Percentiles rank a stretch among this genome's conserved stretches.
Evolutionary conservation across 2,329 filamentous ascomycete genomes (phyloP).

Genomic region (Beauveria varroae): DNA sequence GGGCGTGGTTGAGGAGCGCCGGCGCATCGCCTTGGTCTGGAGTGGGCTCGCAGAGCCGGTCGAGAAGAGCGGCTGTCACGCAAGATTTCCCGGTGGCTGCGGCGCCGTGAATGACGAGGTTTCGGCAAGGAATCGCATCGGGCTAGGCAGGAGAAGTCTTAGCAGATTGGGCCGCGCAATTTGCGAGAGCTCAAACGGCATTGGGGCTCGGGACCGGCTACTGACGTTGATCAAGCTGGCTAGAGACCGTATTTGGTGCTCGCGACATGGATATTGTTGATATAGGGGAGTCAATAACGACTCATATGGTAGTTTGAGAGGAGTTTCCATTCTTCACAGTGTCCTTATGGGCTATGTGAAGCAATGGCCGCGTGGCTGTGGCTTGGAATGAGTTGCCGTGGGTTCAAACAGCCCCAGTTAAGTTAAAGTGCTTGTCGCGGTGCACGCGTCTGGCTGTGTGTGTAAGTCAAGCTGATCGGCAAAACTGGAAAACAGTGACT

Average conservation of each 20-base stretch:
- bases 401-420: not conserved
- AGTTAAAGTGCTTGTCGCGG: conserved; percentile 1
- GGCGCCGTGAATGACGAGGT: conserved; percentile 74
- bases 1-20: conserved; percentile 44
- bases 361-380: not conserved
- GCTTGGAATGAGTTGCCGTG: not conserved
- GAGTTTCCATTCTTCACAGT: conserved; percentile 23
- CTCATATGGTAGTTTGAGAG: conserved; percentile 48
- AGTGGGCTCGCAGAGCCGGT: conserved; percentile 17
- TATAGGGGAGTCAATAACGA: conserved; percentile 37
- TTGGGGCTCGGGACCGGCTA: not conserved
- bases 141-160: conserved; percentile 36
- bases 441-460: not conserved
- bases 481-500: not conserved
- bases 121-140: conserved; percentile 59
- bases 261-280: conserved; percentile 47
- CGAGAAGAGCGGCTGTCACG: conserved; percentile 48
- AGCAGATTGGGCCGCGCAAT: not conserved
- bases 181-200: not conserved
- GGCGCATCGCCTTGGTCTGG: conserved; percentile 11
- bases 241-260: conserved; percentile 51
- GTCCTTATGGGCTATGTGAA: not conserved
- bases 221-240: conserved; percentile 44
- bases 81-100: conserved; percentile 81
- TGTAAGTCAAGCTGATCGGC: not conserved